Conservation (phyloP, 2,329 filamentous ascomycete genomes). For the Aphanocladium album region DNA sequence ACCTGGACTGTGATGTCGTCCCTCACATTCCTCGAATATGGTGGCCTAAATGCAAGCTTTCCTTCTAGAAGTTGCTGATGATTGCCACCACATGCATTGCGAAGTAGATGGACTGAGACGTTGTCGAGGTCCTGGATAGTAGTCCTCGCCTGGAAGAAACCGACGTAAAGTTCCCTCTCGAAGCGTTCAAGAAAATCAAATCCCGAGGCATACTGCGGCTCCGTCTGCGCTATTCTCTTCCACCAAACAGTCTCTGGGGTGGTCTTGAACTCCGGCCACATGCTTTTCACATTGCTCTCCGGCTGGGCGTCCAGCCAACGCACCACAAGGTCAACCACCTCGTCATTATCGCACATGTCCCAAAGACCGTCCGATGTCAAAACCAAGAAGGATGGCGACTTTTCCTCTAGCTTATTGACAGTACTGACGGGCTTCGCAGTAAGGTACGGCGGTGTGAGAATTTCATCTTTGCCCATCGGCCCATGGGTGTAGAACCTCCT, state of each 20-base stretch:
- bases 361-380: conserved; percentile 57
- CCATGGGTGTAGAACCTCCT: conserved; percentile 42
- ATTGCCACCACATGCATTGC: conserved; percentile 70
- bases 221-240: not conserved
- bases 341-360: conserved; percentile 46
- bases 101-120: conserved; percentile 68
- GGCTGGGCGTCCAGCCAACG: conserved; percentile 36
- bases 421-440: conserved; percentile 59
- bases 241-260: conserved; percentile 2
- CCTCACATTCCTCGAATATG: conserved; percentile 55
- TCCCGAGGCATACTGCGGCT: not conserved
- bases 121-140: conserved; percentile 45
- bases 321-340: conserved; percentile 49
- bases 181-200: conserved; percentile 7
- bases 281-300: not conserved
- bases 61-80: conserved; percentile 67
- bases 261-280: not conserved
- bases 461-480: conserved; percentile 27
- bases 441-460: conserved; percentile 55
- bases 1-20: conserved; percentile 77
- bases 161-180: conserved; percentile 1
- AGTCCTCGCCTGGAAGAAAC: conserved; percentile 4
- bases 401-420: conserved; percentile 43
- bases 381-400: conserved; percentile 47
- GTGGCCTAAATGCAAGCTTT: conserved; percentile 62